Evolutionary conservation across 2,329 filamentous ascomycete species (phyloP).

Genomic region (Aspergillus intermedius): DNA sequence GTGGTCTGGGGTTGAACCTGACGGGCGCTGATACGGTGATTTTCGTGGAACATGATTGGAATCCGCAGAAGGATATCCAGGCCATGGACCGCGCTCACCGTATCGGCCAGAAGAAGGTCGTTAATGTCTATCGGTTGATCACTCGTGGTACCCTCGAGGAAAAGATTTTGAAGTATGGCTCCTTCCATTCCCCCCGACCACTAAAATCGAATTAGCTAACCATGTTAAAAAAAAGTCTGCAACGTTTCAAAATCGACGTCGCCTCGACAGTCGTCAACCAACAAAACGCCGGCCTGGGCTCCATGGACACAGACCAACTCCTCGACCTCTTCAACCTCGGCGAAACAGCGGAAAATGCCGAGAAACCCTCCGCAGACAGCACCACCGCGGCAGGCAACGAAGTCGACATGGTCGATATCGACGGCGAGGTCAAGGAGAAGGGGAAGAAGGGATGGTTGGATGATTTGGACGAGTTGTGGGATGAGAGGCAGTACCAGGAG

Average conservation of each 20-base stretch:
- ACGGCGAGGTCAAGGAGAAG: conserved; percentile 86
- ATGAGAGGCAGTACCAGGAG: conserved; percentile 95
- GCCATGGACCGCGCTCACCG: conserved; percentile 98
- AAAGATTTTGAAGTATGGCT: conserved; percentile 77
- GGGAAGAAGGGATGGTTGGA: conserved; percentile 96
- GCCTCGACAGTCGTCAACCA: conserved; percentile 98
- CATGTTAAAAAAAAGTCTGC: conserved; percentile 55
- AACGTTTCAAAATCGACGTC: conserved; percentile 99
- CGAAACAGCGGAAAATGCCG: conserved; percentile 53
- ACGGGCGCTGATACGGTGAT: conserved; percentile 98
- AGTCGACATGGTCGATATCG: conserved; percentile 80
- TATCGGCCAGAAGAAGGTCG: conserved; percentile 99
- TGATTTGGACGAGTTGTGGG: conserved; percentile 92
- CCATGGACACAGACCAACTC: conserved; percentile 98
- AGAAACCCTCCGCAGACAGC: conserved; percentile 48
- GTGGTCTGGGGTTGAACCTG: conserved; percentile 87
- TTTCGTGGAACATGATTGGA: conserved; percentile 99
- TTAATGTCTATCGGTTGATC: conserved; percentile 96
- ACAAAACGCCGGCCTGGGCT: conserved; percentile 87
- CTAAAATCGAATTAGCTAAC: conserved; percentile 9
- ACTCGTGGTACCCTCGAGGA: conserved; percentile 94
- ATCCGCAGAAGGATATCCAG: conserved; percentile 96
- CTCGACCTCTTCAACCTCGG: conserved; percentile 91
- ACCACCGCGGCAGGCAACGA: conserved; percentile 52
- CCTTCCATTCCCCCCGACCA: not conserved